Percentiles rank a stretch among this genome's conserved stretches.
Evolutionary conservation across 2,329 filamentous ascomycete species (phyloP).

Genomic region (Colletotrichum tofieldiae): DNA sequence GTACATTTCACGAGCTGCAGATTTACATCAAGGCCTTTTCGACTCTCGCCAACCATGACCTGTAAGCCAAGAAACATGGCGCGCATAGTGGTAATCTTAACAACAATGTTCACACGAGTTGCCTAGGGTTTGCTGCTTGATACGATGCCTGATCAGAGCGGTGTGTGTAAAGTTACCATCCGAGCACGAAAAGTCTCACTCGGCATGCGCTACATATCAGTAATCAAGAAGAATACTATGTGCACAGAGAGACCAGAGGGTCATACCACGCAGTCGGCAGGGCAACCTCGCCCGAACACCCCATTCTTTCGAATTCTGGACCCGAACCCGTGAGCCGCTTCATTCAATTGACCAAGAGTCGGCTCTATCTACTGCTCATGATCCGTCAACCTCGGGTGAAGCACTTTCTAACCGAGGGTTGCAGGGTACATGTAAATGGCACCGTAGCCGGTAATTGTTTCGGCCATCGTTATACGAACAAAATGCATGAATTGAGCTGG

Average conservation of each 20-base stretch:
- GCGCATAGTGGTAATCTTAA: background rate
- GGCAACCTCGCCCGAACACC: background rate
- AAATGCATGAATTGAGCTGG: background rate
- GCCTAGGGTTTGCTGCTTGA: background rate
- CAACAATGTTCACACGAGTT: background rate
- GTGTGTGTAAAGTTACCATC: too few species aligned
- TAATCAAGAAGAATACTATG: background rate
- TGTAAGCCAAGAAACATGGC: too few species aligned
- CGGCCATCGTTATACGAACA: background rate
- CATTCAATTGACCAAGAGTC: background rate
- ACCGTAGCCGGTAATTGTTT: background rate
- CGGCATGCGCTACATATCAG: background rate
- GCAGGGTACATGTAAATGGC: background rate
- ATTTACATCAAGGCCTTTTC: constrained; percentile 62
- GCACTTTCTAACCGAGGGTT: constrained; percentile 22
- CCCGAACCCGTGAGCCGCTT: background rate
- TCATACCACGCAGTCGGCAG: background rate
- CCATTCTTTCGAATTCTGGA: background rate
- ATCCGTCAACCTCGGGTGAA: constrained; percentile 9
- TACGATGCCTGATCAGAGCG: background rate
- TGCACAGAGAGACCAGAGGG: background rate
- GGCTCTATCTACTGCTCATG: background rate
- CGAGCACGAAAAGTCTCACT: background rate
- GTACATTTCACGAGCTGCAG: constrained; percentile 75
- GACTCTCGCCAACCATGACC: constrained; percentile 52